Evolutionary conservation across 2,329 filamentous ascomycete species (phyloP), one percentile per base, ranked within the genome.

Genomic region (Aspergillus quadricinctus): DNA sequence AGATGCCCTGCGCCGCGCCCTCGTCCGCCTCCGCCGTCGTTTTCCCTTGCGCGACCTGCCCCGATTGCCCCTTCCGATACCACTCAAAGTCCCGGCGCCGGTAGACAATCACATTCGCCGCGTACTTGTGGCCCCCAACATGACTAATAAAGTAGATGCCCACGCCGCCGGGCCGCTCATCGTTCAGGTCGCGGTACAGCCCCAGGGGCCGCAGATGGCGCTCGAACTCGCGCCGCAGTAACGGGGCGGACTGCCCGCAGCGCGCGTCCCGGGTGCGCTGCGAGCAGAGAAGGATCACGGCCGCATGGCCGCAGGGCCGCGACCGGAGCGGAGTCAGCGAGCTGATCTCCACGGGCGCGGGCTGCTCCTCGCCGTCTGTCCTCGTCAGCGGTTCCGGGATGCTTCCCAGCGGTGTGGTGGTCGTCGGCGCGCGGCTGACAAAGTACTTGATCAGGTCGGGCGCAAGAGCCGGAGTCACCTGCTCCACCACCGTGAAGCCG

Each of bases 111-210:
- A 97, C 85, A 67, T 99, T 99, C 28, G 94, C 94, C 49, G 88
- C 87, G 76, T 96, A 97, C 78, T 97, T 97, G 79, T 99, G 94
- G 0, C 94, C 94, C 28, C 94, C 94, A 2, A 97, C 92, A 69
- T 99, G 94, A 64, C 87, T 93, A 69, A 97, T 95, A 71, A 97
- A 97, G 77, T 96, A 96, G 62, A 99, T 90, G 0, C 91, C 93
- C 5, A 97, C 93, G 11, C 94, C 94, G 10, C 93, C 93, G 0
- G 92, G 91, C 56, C 94, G 79, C 72, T 92, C 87, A 71, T 99
- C 94, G 69, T 95, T 86, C 49, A 94, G 77, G 70, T 97, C 93
- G 29, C 94, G 86, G 72, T 88, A 92, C 21, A 99, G 77, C 0
- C 92, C 92, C 11, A 96, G 79, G 1, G 90, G 89, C 0, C 92